phyloP scores from a whole-genome alignment of 2,329 filamentous ascomycete species.

The Botrytis sinoallii region DNA sequence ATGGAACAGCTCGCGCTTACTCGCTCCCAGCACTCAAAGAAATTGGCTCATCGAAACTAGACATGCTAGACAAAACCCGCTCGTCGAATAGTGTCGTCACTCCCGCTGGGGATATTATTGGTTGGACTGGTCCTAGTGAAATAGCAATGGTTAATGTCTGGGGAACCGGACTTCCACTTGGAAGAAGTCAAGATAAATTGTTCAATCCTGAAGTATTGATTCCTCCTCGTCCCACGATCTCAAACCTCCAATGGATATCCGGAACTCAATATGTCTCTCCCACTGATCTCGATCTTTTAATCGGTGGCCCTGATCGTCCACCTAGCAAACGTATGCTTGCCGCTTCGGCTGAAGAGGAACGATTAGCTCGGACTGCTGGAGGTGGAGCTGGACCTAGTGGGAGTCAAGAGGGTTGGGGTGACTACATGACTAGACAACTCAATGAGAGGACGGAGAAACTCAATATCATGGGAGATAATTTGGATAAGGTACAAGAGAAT shows the following conservation, averaged over 20 bases:
- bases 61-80: slow-evolving; percentile 71
- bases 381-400: slow-evolving; percentile 37
- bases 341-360: slow-evolving; percentile 72
- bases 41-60: slow-evolving; percentile 64
- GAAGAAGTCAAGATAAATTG: slow-evolving; percentile 66
- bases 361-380: slow-evolving; percentile 48
- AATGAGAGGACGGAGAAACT: slow-evolving; percentile 89
- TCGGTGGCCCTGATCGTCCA: slow-evolving; percentile 84
- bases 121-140: slow-evolving; percentile 86
- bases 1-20: slow-evolving; percentile 75
- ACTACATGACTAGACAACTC: slow-evolving; percentile 82
- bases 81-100: slow-evolving; percentile 69
- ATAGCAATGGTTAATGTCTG: slow-evolving; percentile 80
- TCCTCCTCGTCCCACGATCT: slow-evolving; percentile 86
- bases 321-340: slow-evolving; percentile 85
- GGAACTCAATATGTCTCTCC: slow-evolving; percentile 90
- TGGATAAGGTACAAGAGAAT: slow-evolving; percentile 77
- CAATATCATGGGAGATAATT: slow-evolving; percentile 75
- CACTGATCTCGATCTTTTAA: slow-evolving; percentile 82
- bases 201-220: slow-evolving; percentile 72
- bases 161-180: slow-evolving; percentile 67
- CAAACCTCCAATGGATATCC: slow-evolving; percentile 92
- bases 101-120: slow-evolving; percentile 75
- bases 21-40: slow-evolving; percentile 87
- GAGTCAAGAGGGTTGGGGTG: slow-evolving; percentile 60